These are phyloP conservation scores for Volvox carteri DNA, from an alignment of 163 green algal genomes.

Conservation along the genomic window DNA sequence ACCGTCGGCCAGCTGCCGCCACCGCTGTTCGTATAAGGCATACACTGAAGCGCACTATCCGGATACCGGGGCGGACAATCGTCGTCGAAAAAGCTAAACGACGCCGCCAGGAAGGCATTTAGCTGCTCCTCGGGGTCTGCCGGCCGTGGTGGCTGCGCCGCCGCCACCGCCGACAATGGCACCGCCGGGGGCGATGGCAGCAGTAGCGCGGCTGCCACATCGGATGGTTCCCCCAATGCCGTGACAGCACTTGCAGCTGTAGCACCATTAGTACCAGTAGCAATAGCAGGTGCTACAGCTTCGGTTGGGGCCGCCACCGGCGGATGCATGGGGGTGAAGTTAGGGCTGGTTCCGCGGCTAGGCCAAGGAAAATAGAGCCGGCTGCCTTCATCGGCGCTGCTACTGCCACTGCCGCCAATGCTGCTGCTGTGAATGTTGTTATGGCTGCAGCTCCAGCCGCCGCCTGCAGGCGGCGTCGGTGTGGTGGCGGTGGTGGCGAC, in stretches of 20 bases:
- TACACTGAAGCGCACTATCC: background rate
- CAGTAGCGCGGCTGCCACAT: background rate
- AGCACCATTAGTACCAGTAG: no score
- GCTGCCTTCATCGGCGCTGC: background rate
- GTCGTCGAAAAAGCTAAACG: slow-evolving; percentile 1
- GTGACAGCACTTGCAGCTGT: no score
- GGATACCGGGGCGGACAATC: background rate
- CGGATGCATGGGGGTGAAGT: no score
- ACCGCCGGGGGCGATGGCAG: background rate
- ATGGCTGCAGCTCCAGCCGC: background rate
- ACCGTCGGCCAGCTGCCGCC: background rate
- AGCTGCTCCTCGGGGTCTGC: background rate
- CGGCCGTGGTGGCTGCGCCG: no score
- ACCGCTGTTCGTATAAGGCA: background rate
- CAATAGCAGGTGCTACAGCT: no score
- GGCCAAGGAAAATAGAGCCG: background rate
- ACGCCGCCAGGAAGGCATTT: background rate
- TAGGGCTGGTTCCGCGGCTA: no score
- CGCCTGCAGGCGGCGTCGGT: background rate
- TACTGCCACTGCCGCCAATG: background rate
- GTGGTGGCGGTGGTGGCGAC: background rate
- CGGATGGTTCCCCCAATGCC: background rate
- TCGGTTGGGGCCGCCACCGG: no score
- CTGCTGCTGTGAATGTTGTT: background rate
- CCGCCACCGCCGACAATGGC: background rate